These are phyloP conservation scores for Pleurotus cornucopiae DNA, from an alignment of 768 basidiomycete genomes.

Conservation along the genomic window DNA sequence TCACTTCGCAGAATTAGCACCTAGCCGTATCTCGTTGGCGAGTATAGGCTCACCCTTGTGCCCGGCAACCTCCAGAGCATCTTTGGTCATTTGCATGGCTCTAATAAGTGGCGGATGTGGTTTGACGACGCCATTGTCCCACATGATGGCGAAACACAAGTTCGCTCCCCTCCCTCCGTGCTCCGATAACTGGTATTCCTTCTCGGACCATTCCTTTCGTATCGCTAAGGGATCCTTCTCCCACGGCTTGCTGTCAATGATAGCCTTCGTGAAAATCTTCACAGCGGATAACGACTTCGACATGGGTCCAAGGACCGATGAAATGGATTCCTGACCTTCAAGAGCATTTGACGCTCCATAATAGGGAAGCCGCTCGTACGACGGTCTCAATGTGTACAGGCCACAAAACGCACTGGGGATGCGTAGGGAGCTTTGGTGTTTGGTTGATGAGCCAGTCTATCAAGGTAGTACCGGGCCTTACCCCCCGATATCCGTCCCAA, in stretches of 20 bases:
- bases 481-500: constrained; percentile 83
- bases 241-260: constrained; percentile 64
- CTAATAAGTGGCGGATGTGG: constrained; percentile 66
- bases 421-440: constrained; percentile 54
- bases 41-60: constrained; percentile 46
- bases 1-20: constrained; percentile 34
- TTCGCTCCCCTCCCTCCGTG: constrained; percentile 44
- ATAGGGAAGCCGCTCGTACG: constrained; percentile 68
- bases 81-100: constrained; percentile 52
- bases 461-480: constrained; percentile 18
- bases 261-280: constrained; percentile 60
- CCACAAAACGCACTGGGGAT: constrained; percentile 68
- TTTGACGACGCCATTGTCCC: constrained; percentile 56
- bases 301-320: constrained; percentile 74
- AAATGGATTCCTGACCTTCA: constrained; percentile 68
- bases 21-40: neutral
- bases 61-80: constrained; percentile 55
- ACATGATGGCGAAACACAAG: constrained; percentile 59
- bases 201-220: constrained; percentile 58
- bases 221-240: constrained; percentile 54
- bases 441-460: neutral
- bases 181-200: constrained; percentile 52
- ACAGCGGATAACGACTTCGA: constrained; percentile 52
- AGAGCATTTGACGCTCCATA: constrained; percentile 56
- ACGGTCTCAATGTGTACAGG: constrained; percentile 68